These are phyloP conservation scores for Arthrinium puccinioides DNA, from an alignment of 2,329 filamentous ascomycete species.

Conservation along the genomic window DNA sequence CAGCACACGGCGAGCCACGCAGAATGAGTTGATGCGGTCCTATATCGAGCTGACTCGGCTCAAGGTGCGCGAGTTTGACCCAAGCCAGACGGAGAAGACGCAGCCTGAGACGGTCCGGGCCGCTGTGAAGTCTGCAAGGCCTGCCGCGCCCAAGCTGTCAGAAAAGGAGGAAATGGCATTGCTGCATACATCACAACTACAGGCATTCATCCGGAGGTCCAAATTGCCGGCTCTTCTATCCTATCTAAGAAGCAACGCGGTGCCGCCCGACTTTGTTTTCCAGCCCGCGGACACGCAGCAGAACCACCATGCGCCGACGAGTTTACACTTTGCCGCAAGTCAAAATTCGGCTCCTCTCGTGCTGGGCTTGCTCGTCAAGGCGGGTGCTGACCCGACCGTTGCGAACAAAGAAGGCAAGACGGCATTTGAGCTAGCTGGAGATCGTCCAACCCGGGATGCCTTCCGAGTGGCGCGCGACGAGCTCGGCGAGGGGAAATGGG, in stretches of 20 bases:
- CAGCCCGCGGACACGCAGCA: slow-evolving; percentile 57
- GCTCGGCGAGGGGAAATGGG: slow-evolving; percentile 67
- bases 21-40: slow-evolving; percentile 87
- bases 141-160: slow-evolving; percentile 56
- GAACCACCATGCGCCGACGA: slow-evolving; percentile 74
- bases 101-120: slow-evolving; percentile 32
- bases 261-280: slow-evolving; percentile 69
- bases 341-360: slow-evolving; percentile 76
- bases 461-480: slow-evolving; percentile 84
- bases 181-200: slow-evolving; percentile 83
- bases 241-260: slow-evolving; percentile 70
- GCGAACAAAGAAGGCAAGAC: slow-evolving; percentile 72
- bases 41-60: slow-evolving; percentile 91
- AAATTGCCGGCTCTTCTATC: slow-evolving; percentile 82
- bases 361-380: slow-evolving; percentile 67
- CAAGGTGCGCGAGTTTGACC: slow-evolving; percentile 74
- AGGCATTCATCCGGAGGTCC: slow-evolving; percentile 79
- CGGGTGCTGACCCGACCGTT: slow-evolving; percentile 64
- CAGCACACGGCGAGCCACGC: slow-evolving; percentile 82
- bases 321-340: slow-evolving; percentile 78
- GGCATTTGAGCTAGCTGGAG: slow-evolving; percentile 79
- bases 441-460: slow-evolving; percentile 78
- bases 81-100: slow-evolving; percentile 46
- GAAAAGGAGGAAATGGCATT: slow-evolving; percentile 79
- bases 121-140: slow-evolving; percentile 38